A percentile compares a stretch with the other conserved stretches of the same genome.
These are phyloP conservation scores for Carex parvula DNA, from an alignment of 176 grass and related monocot genomes.

Conservation along the genomic window DNA sequence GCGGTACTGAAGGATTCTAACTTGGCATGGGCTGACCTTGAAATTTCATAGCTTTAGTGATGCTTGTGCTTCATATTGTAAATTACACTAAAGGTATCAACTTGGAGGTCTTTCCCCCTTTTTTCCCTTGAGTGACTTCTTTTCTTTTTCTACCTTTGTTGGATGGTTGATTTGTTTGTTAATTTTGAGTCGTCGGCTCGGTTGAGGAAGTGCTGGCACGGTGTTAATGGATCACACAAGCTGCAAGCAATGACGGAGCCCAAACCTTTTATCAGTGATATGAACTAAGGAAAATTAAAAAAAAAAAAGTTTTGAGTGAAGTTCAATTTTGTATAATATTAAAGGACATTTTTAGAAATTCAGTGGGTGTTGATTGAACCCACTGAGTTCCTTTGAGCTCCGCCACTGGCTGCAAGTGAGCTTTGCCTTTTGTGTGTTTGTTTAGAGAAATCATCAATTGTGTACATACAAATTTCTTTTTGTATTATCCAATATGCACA, in stretches of 20 bases:
- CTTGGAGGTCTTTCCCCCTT: neutral
- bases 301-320: too few relatives aligned
- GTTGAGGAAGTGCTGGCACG: conserved; percentile 17
- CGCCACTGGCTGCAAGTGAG: neutral
- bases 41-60: conserved; percentile 38
- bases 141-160: neutral
- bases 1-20: conserved; percentile 54
- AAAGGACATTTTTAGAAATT: too few relatives aligned
- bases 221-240: conserved; percentile 4
- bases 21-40: conserved; percentile 81
- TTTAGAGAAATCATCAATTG: neutral
- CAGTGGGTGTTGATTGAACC: too few relatives aligned
- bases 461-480: neutral
- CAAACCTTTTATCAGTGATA: too few relatives aligned
- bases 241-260: neutral
- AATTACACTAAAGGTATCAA: conserved; percentile 21
- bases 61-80: conserved; percentile 10
- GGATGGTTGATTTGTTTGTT: conserved; percentile 1
- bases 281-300: too few relatives aligned
- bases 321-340: too few relatives aligned
- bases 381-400: too few relatives aligned
- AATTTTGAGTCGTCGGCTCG: neutral
- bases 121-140: neutral
- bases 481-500: neutral
- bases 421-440: conserved; percentile 10